Evolutionary conservation across 2,329 filamentous ascomycete genomes (phyloP).

Genomic region (Mycosphaerella sp.): DNA sequence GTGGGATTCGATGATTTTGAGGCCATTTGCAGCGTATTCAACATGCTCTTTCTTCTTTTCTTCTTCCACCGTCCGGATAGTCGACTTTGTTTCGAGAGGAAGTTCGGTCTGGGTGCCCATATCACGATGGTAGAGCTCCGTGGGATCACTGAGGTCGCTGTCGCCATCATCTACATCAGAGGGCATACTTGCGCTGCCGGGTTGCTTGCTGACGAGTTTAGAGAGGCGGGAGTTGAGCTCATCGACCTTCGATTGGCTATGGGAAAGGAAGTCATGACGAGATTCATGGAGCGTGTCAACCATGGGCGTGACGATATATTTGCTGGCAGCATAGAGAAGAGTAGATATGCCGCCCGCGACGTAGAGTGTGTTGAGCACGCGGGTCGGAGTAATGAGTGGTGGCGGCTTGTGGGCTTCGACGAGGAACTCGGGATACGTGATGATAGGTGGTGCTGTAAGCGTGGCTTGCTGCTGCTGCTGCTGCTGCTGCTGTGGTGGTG

Average conservation of each 20-base stretch:
- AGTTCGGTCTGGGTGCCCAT: slow-evolving; percentile 68
- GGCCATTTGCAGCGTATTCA: slow-evolving; percentile 23
- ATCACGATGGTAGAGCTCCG: slow-evolving; percentile 75
- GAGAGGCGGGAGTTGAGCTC: slow-evolving; percentile 51
- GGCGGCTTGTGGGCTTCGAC: slow-evolving; percentile 53
- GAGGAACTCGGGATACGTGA: slow-evolving; percentile 62
- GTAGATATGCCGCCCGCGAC: slow-evolving; percentile 50
- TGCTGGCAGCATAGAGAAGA: slow-evolving; percentile 62
- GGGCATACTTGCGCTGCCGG: slow-evolving; percentile 21
- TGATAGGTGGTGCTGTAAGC: slow-evolving; percentile 49
- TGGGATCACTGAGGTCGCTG: slow-evolving; percentile 54
- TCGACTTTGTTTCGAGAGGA: slow-evolving; percentile 40
- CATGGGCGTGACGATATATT: slow-evolving; percentile 61
- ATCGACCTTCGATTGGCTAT: slow-evolving; percentile 47
- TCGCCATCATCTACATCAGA: slow-evolving; percentile 42
- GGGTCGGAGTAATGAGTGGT: slow-evolving; percentile 52
- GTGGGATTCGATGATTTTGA: slow-evolving; percentile 48
- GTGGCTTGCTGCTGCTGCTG: slow-evolving; percentile 33
- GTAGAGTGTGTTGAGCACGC: slow-evolving; percentile 52
- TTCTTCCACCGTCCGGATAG: slow-evolving; percentile 22
- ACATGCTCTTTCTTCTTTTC: slow-evolving; percentile 25
- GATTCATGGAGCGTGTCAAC: slow-evolving; percentile 47
- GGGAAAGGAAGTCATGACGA: slow-evolving; percentile 52
- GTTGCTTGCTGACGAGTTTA: slow-evolving; percentile 28
- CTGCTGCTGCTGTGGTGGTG: slow-evolving; percentile 27